Conservation (phyloP, 2,329 filamentous ascomycete genomes). For the Chalara sp. region DNA sequence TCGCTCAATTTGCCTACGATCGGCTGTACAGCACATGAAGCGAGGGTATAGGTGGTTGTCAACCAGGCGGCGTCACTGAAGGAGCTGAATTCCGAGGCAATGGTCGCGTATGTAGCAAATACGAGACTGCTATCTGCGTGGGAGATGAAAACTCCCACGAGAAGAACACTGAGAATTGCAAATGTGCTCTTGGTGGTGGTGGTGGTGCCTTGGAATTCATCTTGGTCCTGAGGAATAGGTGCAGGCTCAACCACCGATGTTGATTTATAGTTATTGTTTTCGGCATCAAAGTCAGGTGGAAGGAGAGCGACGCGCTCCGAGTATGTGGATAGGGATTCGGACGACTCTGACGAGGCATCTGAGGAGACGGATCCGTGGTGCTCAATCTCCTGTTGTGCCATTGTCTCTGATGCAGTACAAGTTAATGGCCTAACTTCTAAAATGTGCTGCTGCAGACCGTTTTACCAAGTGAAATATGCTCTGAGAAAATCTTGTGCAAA, state of each 20-base stretch:
- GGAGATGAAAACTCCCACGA: constrained; percentile 54
- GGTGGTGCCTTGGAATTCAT: too few species aligned
- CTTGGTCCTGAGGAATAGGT: too few species aligned
- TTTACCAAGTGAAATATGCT: too few species aligned
- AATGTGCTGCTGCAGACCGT: too few species aligned
- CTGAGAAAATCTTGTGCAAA: too few species aligned
- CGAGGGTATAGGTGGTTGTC: constrained; percentile 44
- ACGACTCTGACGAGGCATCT: background rate
- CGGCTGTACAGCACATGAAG: constrained; percentile 43
- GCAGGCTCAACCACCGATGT: background rate
- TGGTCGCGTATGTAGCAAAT: constrained; percentile 56
- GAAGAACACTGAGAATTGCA: constrained; percentile 16
- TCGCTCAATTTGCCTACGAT: constrained; percentile 46
- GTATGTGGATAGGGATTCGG: background rate
- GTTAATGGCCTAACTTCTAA: too few species aligned
- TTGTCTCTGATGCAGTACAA: too few species aligned
- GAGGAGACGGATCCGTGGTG: too few species aligned
- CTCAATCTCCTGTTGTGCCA: too few species aligned
- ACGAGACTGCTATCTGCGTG: constrained; percentile 59
- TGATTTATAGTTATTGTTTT: constrained; percentile 8
- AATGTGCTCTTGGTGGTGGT: background rate
- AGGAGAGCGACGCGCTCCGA: constrained; percentile 5
- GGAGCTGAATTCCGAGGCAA: constrained; percentile 53
- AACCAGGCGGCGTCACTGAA: constrained; percentile 52
- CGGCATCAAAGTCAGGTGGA: background rate